Conservation (phyloP, 1,284 basidiomycete genomes). For the Pseudozyma sp. region DNA sequence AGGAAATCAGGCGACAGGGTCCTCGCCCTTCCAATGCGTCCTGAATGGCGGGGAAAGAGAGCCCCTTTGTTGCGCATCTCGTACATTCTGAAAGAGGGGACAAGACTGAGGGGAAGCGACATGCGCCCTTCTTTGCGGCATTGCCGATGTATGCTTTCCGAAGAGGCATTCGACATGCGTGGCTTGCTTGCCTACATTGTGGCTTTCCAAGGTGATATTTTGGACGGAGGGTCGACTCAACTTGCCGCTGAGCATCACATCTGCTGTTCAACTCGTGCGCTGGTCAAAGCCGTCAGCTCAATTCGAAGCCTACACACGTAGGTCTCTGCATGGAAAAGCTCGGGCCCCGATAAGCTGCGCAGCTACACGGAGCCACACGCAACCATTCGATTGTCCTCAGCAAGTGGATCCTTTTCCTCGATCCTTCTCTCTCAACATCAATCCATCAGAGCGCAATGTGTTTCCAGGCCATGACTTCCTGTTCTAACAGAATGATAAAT, state of each 20-base stretch:
- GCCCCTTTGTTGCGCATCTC: slow-evolving; percentile 1
- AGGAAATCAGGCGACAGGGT: slow-evolving; percentile 7
- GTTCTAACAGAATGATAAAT: too few relatives aligned
- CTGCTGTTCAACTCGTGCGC: too few relatives aligned
- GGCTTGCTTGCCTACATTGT: too few relatives aligned
- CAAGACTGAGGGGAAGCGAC: too few relatives aligned
- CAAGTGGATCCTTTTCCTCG: neutral
- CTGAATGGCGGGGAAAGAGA: slow-evolving; percentile 7
- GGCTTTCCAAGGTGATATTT: too few relatives aligned
- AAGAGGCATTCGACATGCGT: too few relatives aligned
- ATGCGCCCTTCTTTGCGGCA: too few relatives aligned
- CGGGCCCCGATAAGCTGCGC: neutral
- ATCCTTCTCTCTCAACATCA: neutral
- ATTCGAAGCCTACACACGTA: neutral
- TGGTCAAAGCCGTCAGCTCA: neutral
- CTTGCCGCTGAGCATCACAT: too few relatives aligned
- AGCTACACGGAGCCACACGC: slow-evolving; percentile 6
- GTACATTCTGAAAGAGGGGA: neutral
- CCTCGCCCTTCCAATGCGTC: neutral
- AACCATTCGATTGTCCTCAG: neutral
- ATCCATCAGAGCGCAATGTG: too few relatives aligned
- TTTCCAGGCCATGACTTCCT: too few relatives aligned
- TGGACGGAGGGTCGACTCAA: too few relatives aligned
- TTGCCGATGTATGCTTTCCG: too few relatives aligned
- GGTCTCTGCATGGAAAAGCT: slow-evolving; percentile 5